Evolutionary conservation across 495 filamentous ascomycete genomes (phyloP).

Genomic region (Podospora bellae-mahoneyi): DNA sequence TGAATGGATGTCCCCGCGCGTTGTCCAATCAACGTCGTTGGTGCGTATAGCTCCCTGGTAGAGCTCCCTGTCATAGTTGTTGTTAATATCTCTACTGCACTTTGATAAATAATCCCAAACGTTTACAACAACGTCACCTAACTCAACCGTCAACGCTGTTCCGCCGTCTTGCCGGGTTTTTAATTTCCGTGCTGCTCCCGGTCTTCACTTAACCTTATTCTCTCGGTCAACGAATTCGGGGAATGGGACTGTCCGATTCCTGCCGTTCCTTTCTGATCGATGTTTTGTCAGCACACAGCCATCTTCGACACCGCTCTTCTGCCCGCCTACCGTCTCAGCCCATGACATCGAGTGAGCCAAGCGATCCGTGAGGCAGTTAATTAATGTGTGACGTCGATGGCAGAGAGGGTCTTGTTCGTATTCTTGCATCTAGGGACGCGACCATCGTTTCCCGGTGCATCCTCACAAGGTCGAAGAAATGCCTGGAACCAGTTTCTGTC

Average conservation of each 20-base stretch:
- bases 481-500: not conserved
- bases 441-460: not conserved
- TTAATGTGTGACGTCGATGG: not conserved
- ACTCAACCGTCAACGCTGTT: not conserved
- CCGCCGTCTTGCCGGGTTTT: not conserved
- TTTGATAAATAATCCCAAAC: not conserved
- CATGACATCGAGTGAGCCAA: not conserved
- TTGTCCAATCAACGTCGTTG: not conserved
- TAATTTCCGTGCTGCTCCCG: not conserved
- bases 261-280: not conserved
- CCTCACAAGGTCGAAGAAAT: not conserved
- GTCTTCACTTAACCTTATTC: not conserved
- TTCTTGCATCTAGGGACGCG: not conserved
- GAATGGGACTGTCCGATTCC: not conserved
- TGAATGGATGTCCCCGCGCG: not conserved
- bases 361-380: not conserved
- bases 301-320: slow-evolving; percentile 6
- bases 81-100: too few relatives aligned
- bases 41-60: not conserved
- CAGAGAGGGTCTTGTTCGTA: not conserved
- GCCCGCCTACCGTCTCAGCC: not conserved
- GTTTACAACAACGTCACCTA: not conserved
- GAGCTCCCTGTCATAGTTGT: not conserved
- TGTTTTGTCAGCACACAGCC: slow-evolving; percentile 8
- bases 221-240: not conserved